Base-by-base conservation (phyloP, 805 yeast species). In the Scheffersomyces lignosus region DNA sequence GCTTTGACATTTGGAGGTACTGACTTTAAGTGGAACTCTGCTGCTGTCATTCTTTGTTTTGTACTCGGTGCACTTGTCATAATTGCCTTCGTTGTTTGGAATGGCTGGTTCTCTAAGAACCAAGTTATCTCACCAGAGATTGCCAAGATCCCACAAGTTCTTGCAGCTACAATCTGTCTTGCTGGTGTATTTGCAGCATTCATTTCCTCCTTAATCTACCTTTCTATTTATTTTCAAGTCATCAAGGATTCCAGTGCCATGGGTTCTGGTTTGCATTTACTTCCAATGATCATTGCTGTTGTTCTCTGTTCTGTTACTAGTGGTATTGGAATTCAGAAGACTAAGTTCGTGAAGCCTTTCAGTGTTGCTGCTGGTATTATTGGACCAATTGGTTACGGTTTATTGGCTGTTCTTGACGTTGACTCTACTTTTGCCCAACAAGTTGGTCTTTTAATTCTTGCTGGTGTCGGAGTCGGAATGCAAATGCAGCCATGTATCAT, bases 221-320 rank as follows among this genome's bases (percentile, higher is more conserved):
- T 66, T 13, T 56, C 75, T 4, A 57, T 66, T n/a, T 77, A 75
- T 49, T 79, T 74, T 54, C 81, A 78, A 50, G 70, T 70, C 17
- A 59, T 77, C 6, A 59, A 55, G 30, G 69, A 60, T 9, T 55
- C 61, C 27, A 62, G 59, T 34, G 65, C 78, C 4, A 58, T 72
- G 57, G 54, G 56, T 16, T 62, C 79, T 3, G 81, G 81, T 26
- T 50, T 74, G 22, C 60, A 70, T 17, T 49, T 70, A 26, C 51
- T 77, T 18, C 77, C 81, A 1, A 32, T 58, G 23, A 62, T 75
- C 33, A 52, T 73, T 16, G 45, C 73, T 13, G 62, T 68, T 20
- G 71, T 60, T 33, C 40, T 62, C 1, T 47, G 62, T 5, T 60
- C 80, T 7, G 50, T 66, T 10, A 3, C 49, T 3, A 40, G 63